Percentiles rank a stretch among this genome's conserved stretches.
phyloP scores from a whole-genome alignment of 2,329 filamentous ascomycete genomes.

The Grosmannia serpens region DNA sequence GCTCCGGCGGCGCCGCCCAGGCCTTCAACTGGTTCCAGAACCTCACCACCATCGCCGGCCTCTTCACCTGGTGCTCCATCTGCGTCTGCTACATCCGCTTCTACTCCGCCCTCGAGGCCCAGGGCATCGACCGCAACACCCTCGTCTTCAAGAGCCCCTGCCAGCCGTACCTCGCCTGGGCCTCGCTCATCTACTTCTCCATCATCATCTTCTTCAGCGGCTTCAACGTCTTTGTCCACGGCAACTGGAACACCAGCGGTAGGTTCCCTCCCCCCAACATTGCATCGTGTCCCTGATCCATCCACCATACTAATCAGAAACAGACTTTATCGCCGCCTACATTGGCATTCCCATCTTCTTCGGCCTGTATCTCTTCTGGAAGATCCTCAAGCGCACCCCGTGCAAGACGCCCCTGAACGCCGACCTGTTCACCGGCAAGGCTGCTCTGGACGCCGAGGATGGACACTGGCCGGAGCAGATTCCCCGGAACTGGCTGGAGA shows the following conservation, averaged over 20 bases:
- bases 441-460: slow-evolving; percentile 40
- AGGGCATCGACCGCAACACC: slow-evolving; percentile 52
- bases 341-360: slow-evolving; percentile 52
- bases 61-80: slow-evolving; percentile 58
- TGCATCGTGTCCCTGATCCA: background rate
- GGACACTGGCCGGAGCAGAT: slow-evolving; percentile 24
- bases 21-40: slow-evolving; percentile 15
- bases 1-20: slow-evolving; percentile 43
- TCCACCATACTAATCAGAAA: slow-evolving; percentile 40
- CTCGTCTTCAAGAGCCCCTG: slow-evolving; percentile 53
- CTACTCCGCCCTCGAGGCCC: slow-evolving; percentile 50
- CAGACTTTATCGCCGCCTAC: slow-evolving; percentile 59
- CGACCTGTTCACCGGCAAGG: slow-evolving; percentile 49
- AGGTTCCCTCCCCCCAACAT: background rate
- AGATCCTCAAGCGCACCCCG: slow-evolving; percentile 34
- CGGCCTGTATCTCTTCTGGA: slow-evolving; percentile 49
- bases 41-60: slow-evolving; percentile 51
- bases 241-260: slow-evolving; percentile 18
- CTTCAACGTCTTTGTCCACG: slow-evolving; percentile 59
- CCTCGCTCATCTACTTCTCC: slow-evolving; percentile 52
- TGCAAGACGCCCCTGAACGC: slow-evolving; percentile 30
- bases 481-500: slow-evolving; percentile 39
- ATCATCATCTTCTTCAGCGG: slow-evolving; percentile 61
- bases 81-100: slow-evolving; percentile 60
- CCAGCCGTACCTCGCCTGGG: slow-evolving; percentile 59